These are phyloP conservation scores for Auricularia sp. DNA, from an alignment of 768 basidiomycete species.

Conservation along the genomic window DNA sequence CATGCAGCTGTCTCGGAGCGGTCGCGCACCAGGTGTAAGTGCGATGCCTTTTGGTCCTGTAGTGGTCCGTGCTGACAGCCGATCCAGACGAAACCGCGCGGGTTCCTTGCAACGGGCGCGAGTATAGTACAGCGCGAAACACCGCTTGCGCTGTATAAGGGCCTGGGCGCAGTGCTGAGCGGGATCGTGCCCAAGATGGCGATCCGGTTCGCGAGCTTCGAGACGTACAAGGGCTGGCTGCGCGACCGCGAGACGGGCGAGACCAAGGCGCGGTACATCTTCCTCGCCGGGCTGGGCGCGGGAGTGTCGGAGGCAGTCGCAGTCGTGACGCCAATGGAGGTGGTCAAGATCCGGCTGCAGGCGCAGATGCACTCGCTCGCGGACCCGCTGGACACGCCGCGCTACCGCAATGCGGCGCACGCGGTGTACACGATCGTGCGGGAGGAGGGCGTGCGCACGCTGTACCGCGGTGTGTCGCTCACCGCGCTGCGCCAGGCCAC, in stretches of 20 bases:
- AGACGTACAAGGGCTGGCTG: conserved; percentile 81
- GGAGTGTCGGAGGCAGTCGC: conserved; percentile 92
- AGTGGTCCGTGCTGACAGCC: not conserved
- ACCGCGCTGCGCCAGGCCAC: conserved; percentile 95
- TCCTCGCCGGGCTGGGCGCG: conserved; percentile 87
- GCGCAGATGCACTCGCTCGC: conserved; percentile 96
- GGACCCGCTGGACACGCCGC: conserved; percentile 86
- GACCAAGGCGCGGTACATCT: conserved; percentile 70
- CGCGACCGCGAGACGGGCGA: conserved; percentile 69
- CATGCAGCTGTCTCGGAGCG: conserved; percentile 93
- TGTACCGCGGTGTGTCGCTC: conserved; percentile 88
- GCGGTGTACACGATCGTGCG: conserved; percentile 89
- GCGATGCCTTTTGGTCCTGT: not conserved
- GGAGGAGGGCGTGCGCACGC: conserved; percentile 76
- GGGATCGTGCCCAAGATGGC: conserved; percentile 99
- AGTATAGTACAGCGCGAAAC: conserved; percentile 88
- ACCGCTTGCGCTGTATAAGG: conserved; percentile 93
- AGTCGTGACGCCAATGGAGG: conserved; percentile 98
- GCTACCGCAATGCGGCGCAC: conserved; percentile 94
- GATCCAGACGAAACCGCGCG: conserved; percentile 75
- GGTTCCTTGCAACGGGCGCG: conserved; percentile 83
- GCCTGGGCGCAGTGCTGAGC: conserved; percentile 88
- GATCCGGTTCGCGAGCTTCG: conserved; percentile 96
- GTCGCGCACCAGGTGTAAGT: conserved; percentile 74
- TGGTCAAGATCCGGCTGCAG: conserved; percentile 96